Evolutionary conservation across 2,329 filamentous ascomycete species (phyloP), one percentile per base, ranked within the genome.

Genomic region (Aspergillus sp.): DNA sequence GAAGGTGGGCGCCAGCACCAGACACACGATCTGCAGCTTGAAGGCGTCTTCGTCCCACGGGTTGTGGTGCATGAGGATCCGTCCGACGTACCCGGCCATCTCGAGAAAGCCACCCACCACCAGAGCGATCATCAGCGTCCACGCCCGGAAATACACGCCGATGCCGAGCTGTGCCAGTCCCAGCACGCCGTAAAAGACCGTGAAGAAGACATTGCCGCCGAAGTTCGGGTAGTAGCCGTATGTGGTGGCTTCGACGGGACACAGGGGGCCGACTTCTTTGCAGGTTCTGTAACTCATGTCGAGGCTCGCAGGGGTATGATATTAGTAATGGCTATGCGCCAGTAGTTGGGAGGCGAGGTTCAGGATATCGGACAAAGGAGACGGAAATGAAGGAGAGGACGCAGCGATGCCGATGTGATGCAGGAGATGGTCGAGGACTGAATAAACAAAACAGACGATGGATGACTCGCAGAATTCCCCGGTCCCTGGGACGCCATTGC

Each of bases 1-100:
- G 64, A 81, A 84, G 17, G 78, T 82, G 6, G 81, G 82, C 0
- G 76, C 79, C 30, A 85, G 77, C 41, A 82, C 81, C 19, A 84
- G 66, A 52, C 75, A 78, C 58, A 80, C 77, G 47, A 84, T 80
- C 56, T 77, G 81, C 57, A 80, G 65, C 46, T 83, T 69, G 61
- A 84, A 84, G 0, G 73, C 75, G 16, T 69, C 58, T 3, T 67
- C 58, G 35, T 70, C 65, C 68, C 79, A 84, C 0, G 80, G 79
- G 58, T 84, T 79, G 47, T 73, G 59, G 65, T 80, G 68, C 66
- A 84, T 73, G 56, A 80, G 65, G 30, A 85, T 62, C 19, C 82
- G 75, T 2, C 79, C 82, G 11, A 74, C 69, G 60, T 86, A 86
- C 8, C 83, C 83, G 1, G 82, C 64, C 24, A 76, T 66, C 61